Percentiles rank a stretch among this genome's conserved stretches.
These are phyloP conservation scores for Cylindrotheca closterium DNA, from an alignment of 108 stramenopile species.

Conservation along the genomic window DNA sequence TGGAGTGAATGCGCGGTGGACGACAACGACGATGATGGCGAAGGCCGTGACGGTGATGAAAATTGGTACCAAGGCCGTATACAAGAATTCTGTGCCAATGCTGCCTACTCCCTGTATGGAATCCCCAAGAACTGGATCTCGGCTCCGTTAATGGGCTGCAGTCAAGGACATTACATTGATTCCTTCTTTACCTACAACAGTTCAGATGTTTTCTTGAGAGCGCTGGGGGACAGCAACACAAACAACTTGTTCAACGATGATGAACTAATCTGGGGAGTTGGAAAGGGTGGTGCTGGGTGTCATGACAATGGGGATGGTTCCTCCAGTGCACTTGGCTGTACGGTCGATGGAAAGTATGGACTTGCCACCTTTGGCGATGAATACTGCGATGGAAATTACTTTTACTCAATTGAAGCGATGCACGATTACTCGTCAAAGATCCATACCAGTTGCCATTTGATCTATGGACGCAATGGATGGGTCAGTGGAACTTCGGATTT, in stretches of 20 bases:
- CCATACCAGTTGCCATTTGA: slow-evolving; percentile 21
- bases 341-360: slow-evolving; percentile 30
- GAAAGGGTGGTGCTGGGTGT: background rate
- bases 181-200: slow-evolving; percentile 58
- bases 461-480: slow-evolving; percentile 16
- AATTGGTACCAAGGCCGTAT: slow-evolving; percentile 40
- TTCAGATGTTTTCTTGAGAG: slow-evolving; percentile 32
- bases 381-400: slow-evolving; percentile 43
- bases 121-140: slow-evolving; percentile 19
- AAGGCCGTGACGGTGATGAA: slow-evolving; percentile 38
- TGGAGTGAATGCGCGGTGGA: slow-evolving; percentile 48
- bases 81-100: slow-evolving; percentile 56
- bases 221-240: slow-evolving; percentile 11
- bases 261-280: background rate
- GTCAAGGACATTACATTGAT: slow-evolving; percentile 40
- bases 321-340: slow-evolving; percentile 36
- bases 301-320: slow-evolving; percentile 5
- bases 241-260: slow-evolving; percentile 8
- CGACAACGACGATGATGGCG: slow-evolving; percentile 34
- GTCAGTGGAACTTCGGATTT: slow-evolving; percentile 1
- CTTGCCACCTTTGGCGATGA: slow-evolving; percentile 28
- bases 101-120: slow-evolving; percentile 51
- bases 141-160: slow-evolving; percentile 16
- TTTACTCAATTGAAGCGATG: slow-evolving; percentile 6
- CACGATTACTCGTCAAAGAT: slow-evolving; percentile 36